A percentile compares a stretch with the other conserved stretches of the same genome.
Evolutionary conservation across 2,329 filamentous ascomycete species (phyloP).

Genomic region (Fusarium stilboides): DNA sequence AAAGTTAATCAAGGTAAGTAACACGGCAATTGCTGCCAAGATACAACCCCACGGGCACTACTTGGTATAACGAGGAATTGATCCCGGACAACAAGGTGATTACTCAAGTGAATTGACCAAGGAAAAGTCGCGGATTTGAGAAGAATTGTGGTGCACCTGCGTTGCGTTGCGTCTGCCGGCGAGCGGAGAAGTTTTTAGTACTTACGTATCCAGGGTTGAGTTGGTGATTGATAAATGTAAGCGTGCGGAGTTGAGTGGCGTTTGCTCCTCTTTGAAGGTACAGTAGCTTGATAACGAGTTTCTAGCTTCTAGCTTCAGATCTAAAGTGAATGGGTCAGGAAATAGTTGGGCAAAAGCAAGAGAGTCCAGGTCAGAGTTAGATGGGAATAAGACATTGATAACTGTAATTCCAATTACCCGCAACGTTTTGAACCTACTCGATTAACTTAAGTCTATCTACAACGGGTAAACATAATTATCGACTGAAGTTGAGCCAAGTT

Average conservation of each 20-base stretch:
- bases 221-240: constrained; percentile 8
- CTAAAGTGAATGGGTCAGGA: too few relatives aligned
- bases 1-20: not conserved
- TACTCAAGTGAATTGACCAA: constrained; percentile 28
- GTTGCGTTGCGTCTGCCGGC: constrained; percentile 31
- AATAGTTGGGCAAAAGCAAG: too few relatives aligned
- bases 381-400: too few relatives aligned
- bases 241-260: constrained; percentile 25
- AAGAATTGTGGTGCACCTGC: constrained; percentile 34
- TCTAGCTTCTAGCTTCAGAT: not conserved
- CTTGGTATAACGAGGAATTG: constrained; percentile 15
- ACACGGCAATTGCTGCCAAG: constrained; percentile 22
- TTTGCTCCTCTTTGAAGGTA: not conserved
- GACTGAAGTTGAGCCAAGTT: too few relatives aligned
- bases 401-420: too few relatives aligned
- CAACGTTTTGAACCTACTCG: too few relatives aligned
- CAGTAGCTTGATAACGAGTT: not conserved
- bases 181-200: constrained; percentile 38
- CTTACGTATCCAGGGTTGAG: constrained; percentile 4
- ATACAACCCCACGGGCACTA: constrained; percentile 14
- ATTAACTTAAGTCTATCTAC: too few relatives aligned
- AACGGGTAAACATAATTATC: too few relatives aligned
- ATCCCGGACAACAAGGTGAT: constrained; percentile 32
- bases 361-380: too few relatives aligned
- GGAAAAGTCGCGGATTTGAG: constrained; percentile 28